Conservation (phyloP, 257 asterid genomes). For the Solanum verrucosum region DNA sequence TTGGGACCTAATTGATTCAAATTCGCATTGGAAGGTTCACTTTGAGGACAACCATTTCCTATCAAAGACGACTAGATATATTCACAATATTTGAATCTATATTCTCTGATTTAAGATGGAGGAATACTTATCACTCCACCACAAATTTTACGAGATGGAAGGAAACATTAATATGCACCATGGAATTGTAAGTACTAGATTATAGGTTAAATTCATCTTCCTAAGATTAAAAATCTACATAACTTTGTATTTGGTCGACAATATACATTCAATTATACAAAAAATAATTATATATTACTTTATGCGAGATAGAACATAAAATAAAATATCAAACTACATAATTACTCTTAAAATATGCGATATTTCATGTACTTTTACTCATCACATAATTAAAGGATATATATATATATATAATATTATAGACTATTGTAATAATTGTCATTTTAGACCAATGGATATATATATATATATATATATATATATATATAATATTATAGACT, state of each 20-base stretch:
- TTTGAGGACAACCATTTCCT: neutral
- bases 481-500: no score
- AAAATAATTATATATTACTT: neutral
- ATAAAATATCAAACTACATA: neutral
- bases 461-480: no score
- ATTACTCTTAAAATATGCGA: neutral
- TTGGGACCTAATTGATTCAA: neutral
- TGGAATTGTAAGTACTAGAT: neutral
- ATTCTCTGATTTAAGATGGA: neutral
- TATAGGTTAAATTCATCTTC: neutral
- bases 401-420: no score
- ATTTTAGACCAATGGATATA: no score
- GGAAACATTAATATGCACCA: neutral
- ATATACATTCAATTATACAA: neutral
- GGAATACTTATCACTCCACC: neutral
- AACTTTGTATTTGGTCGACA: neutral
- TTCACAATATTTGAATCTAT: neutral
- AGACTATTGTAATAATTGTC: no score
- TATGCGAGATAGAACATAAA: neutral
- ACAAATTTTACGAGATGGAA: neutral
- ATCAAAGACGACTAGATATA: neutral
- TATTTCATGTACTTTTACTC: neutral
- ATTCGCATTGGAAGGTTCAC: neutral
- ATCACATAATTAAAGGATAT: neutral
- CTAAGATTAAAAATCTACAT: neutral